These are phyloP conservation scores for Cladosporium sp. DNA, from an alignment of 2,329 filamentous ascomycete species.

Conservation along the genomic window DNA sequence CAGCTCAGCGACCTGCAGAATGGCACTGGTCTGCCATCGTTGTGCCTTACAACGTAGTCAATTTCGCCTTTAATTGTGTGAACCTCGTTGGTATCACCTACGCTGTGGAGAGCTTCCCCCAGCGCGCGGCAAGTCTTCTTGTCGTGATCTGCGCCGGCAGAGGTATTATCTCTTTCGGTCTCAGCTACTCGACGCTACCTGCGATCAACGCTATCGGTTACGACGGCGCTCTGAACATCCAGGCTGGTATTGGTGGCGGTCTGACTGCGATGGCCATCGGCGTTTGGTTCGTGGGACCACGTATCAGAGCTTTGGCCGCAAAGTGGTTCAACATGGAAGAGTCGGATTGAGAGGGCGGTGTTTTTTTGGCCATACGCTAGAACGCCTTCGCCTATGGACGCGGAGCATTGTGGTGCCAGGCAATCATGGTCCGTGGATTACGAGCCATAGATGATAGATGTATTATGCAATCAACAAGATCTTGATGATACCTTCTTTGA, in stretches of 20 bases:
- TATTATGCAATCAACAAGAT: neutral
- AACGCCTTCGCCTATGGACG: no score
- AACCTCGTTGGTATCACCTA: conserved; percentile 50
- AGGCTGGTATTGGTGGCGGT: conserved; percentile 9
- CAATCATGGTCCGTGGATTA: neutral
- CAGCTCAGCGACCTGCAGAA: conserved; percentile 38
- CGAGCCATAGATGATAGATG: neutral
- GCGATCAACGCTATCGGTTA: conserved; percentile 36
- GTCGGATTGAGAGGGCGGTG: neutral
- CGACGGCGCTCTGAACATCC: conserved; percentile 32
- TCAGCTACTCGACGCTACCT: conserved; percentile 41
- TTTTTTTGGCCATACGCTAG: no score
- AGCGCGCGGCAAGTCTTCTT: conserved; percentile 43
- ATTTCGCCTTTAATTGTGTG: conserved; percentile 43
- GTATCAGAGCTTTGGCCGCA: conserved; percentile 1
- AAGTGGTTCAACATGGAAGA: conserved; percentile 19
- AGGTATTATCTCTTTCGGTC: conserved; percentile 49
- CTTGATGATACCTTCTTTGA: neutral
- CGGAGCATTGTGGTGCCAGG: neutral
- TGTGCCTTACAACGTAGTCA: conserved; percentile 35
- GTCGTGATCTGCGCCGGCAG: conserved; percentile 50
- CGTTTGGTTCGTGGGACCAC: conserved; percentile 11
- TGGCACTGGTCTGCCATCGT: conserved; percentile 43
- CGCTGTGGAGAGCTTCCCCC: conserved; percentile 47
- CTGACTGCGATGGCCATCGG: conserved; percentile 9